Evolutionary conservation across 2,329 filamentous ascomycete species (phyloP), one percentile per base, ranked within the genome.

Genomic region (Exserohilum rostratum): DNA sequence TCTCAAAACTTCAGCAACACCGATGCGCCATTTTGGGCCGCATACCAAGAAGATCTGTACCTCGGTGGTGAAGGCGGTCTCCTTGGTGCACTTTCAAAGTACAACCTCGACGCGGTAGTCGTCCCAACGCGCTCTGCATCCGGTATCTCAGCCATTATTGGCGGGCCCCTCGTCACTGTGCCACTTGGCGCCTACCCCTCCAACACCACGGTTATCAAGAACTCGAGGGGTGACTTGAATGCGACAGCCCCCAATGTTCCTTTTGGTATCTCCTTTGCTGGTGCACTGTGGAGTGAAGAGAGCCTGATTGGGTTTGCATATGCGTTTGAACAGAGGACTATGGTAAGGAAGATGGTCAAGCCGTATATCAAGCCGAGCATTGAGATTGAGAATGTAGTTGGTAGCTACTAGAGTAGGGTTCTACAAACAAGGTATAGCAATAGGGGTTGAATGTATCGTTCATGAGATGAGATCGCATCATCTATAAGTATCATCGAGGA

Each of bases 251-350:
- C 86, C 0, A 83, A 83, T 15, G 70, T 85, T 1, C 79, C 79
- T 2, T 87, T 89, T 64, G 88, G 88, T 0, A 73, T 90, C 10
- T 80, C 79, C 6, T 90, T 90, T 62, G 75, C 89, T 40, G 88
- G 87, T 0, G 72, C 73, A 2, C 80, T 79, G 44, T 90, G 84
- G 76, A 83, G 79, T 31, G 88, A 90, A 70, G 83, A 82, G 63
- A 78, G 73, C 27, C 65, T 91, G 60, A 83, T 90, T 53, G 84
- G 83, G 0, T 81, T 86, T 66, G 88, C 87, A 6, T 90, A 87
- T 77, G 87, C 85, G 3, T 89, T 85, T 72, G 88, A 91, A 76
- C 85, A 88, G 75, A 76, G 79, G 58, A 87, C 82, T 2, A 71
- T 74, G 64, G 76, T 79, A 10, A 74, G 84, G 44, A 63, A 72